Evolutionary conservation across 1,284 basidiomycete species (phyloP).

Genomic region (Anthracocystis walkeri): DNA sequence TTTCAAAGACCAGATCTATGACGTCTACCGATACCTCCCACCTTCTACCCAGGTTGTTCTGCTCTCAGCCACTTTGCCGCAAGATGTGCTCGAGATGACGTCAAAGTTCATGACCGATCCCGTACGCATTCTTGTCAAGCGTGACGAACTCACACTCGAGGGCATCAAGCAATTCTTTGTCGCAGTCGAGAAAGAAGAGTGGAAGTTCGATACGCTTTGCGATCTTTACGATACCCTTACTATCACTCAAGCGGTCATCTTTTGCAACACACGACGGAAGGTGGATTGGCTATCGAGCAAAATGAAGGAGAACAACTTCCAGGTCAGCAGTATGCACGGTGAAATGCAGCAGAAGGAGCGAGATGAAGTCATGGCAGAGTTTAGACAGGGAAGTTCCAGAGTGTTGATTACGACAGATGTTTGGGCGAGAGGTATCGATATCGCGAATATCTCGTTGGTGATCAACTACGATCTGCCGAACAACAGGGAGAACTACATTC

Average conservation of each 20-base stretch:
- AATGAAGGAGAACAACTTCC: slow-evolving; percentile 79
- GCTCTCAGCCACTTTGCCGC: slow-evolving; percentile 92
- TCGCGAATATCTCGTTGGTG: slow-evolving; percentile 96
- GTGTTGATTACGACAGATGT: slow-evolving; percentile 77
- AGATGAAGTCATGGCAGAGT: slow-evolving; percentile 98
- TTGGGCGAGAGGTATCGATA: slow-evolving; percentile 98
- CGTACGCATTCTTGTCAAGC: slow-evolving; percentile 97
- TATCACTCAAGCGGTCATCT: slow-evolving; percentile 99
- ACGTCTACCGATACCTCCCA: slow-evolving; percentile 97
- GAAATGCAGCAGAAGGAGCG: slow-evolving; percentile 99
- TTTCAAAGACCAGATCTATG: slow-evolving; percentile 99
- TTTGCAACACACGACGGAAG: slow-evolving; percentile 99
- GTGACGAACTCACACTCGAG: slow-evolving; percentile 98
- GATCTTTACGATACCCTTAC: slow-evolving; percentile 97
- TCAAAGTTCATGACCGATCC: slow-evolving; percentile 99
- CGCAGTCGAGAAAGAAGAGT: slow-evolving; percentile 99
- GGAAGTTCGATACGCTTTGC: slow-evolving; percentile 99
- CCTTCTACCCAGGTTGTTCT: slow-evolving; percentile 98
- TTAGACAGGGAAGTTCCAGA: slow-evolving; percentile 82
- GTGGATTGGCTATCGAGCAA: slow-evolving; percentile 99
- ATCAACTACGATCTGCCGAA: slow-evolving; percentile 95
- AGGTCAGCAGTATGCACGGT: slow-evolving; percentile 76
- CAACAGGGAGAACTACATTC: slow-evolving; percentile 89
- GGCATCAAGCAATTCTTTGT: slow-evolving; percentile 99
- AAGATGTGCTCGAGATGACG: slow-evolving; percentile 99